phyloP scores from a whole-genome alignment of 2,329 filamentous ascomycete genomes.

The Plenodomus lindquistii region DNA sequence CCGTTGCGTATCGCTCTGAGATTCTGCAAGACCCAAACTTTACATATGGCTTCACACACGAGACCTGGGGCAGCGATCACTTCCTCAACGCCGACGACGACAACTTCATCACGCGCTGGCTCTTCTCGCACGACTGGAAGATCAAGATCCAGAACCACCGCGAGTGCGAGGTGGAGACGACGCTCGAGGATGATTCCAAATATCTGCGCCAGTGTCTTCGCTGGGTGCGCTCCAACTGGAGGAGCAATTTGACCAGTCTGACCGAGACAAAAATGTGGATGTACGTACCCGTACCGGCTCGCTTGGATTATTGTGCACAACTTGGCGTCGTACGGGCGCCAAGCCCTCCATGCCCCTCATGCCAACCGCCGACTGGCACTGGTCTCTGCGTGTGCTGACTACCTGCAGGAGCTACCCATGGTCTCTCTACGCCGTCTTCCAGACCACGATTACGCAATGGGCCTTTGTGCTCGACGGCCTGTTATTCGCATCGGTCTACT shows the following conservation, averaged over 20 bases:
- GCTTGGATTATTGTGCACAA: constrained; percentile 27
- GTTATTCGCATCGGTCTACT: constrained; percentile 36
- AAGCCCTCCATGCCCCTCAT: constrained; percentile 33
- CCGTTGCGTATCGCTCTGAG: constrained; percentile 85
- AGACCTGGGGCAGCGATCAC: constrained; percentile 70
- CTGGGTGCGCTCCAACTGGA: constrained; percentile 97
- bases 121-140: constrained; percentile 89
- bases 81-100: constrained; percentile 96
- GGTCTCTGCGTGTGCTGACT: constrained; percentile 7
- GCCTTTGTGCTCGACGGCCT: constrained; percentile 75
- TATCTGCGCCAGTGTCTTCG: constrained; percentile 92
- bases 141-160: constrained; percentile 93
- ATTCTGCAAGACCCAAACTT: constrained; percentile 87
- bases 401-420: constrained; percentile 77
- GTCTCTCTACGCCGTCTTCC: constrained; percentile 90
- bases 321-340: constrained; percentile 28
- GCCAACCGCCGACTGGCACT: constrained; percentile 21
- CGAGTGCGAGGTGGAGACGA: constrained; percentile 84
- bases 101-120: constrained; percentile 97
- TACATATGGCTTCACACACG: constrained; percentile 85
- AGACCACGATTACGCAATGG: constrained; percentile 89
- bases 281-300: constrained; percentile 60
- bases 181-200: constrained; percentile 83
- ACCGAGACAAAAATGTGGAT: constrained; percentile 81
- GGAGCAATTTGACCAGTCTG: constrained; percentile 92